These are phyloP conservation scores for Thalassiosira pacifica DNA, from an alignment of 352 stramenopile genomes.

Conservation along the genomic window DNA sequence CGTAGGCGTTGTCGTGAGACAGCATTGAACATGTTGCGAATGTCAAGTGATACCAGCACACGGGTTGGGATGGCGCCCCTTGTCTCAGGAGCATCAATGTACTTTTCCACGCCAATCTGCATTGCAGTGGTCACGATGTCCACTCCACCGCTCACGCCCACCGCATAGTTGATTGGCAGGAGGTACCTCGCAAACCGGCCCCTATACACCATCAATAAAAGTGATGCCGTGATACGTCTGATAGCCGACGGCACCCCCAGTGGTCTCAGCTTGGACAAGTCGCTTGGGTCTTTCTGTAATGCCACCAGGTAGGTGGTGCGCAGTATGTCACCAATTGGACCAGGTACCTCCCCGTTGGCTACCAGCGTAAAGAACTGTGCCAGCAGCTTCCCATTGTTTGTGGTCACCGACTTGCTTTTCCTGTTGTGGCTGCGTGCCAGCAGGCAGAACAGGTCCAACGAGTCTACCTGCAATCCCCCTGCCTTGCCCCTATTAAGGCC, in stretches of 20 bases:
- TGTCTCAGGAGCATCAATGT: background rate
- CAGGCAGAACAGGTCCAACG: slow-evolving; percentile 29
- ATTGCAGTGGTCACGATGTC: slow-evolving; percentile 11
- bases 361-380: background rate
- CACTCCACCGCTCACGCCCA: slow-evolving; percentile 24
- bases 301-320: slow-evolving; percentile 18
- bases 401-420: background rate
- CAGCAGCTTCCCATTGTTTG: background rate
- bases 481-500: slow-evolving; percentile 17
- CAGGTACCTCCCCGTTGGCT: background rate
- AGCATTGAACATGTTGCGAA: slow-evolving; percentile 57
- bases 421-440: background rate
- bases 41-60: slow-evolving; percentile 32
- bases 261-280: slow-evolving; percentile 28
- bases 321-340: background rate
- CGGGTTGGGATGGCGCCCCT: background rate
- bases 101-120: slow-evolving; percentile 8
- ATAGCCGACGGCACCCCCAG: slow-evolving; percentile 34
- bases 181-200: background rate
- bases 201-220: background rate
- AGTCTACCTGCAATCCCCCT: slow-evolving; percentile 9
- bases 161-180: slow-evolving; percentile 27
- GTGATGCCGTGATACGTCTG: slow-evolving; percentile 8
- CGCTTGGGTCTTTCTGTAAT: slow-evolving; percentile 28
- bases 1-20: slow-evolving; percentile 29